phyloP scores from a whole-genome alignment of 2,329 filamentous ascomycete species.

The Monilinia vaccinii-corymbosi region DNA sequence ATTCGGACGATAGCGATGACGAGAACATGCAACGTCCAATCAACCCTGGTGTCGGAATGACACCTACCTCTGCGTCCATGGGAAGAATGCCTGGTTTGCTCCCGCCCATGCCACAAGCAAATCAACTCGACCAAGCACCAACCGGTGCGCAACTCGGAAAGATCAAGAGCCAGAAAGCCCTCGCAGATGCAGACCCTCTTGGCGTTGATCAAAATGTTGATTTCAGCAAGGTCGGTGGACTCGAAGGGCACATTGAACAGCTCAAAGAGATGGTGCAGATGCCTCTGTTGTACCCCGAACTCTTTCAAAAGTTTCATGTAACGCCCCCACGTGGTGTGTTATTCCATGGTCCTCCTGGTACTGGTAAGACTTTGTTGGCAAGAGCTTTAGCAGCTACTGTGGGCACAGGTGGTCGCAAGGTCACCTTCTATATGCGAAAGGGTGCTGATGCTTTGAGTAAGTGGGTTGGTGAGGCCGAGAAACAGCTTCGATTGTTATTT shows the following conservation, averaged over 20 bases:
- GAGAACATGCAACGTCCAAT: conserved; percentile 60
- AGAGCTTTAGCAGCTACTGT: conserved; percentile 87
- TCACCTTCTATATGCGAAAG: conserved; percentile 99
- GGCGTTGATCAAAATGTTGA: conserved; percentile 89
- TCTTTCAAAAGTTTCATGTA: conserved; percentile 85
- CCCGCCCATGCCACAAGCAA: conserved; percentile 41
- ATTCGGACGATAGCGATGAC: conserved; percentile 96
- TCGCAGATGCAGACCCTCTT: conserved; percentile 89
- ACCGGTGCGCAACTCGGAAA: conserved; percentile 80
- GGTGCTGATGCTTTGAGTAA: conserved; percentile 96
- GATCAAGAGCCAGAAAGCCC: conserved; percentile 82
- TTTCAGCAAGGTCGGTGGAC: conserved; percentile 86
- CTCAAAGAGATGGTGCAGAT: conserved; percentile 98
- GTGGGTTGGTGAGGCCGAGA: conserved; percentile 97
- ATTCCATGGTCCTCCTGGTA: conserved; percentile 94
- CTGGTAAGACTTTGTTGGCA: conserved; percentile 89
- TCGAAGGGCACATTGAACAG: conserved; percentile 91
- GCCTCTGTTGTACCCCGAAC: conserved; percentile 86
- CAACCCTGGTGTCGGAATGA: conserved; percentile 57
- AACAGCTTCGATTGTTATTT: conserved; percentile 85
- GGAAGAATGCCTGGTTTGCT: conserved; percentile 37
- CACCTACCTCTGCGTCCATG: conserved; percentile 44
- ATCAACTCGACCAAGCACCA: conserved; percentile 44
- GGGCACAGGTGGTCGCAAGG: conserved; percentile 80
- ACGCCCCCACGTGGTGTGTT: conserved; percentile 90